phyloP scores from a whole-genome alignment of 192 early-diverging fungal species.

The Backusella psychrophila region DNA sequence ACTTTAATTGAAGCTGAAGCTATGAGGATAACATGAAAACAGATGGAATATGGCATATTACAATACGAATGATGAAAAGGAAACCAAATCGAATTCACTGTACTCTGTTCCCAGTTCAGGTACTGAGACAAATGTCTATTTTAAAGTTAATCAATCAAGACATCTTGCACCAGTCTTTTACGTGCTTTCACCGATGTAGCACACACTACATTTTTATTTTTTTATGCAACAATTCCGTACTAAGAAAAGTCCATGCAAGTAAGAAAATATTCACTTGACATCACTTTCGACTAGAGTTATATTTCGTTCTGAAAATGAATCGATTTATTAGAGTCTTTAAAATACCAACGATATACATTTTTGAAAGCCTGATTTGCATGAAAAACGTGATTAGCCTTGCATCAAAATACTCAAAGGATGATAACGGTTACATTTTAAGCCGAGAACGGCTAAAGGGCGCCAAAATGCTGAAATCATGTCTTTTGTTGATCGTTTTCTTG shows the following conservation, averaged over 20 bases:
- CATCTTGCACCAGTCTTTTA: background rate
- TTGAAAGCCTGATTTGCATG: too few species aligned
- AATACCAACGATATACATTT: too few species aligned
- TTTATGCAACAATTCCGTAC: background rate
- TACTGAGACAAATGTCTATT: background rate
- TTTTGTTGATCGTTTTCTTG: too few species aligned
- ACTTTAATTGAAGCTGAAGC: background rate
- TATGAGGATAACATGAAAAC: background rate
- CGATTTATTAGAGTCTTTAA: too few species aligned
- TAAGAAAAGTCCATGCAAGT: background rate
- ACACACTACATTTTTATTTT: background rate
- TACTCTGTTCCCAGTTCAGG: background rate
- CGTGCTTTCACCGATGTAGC: too few species aligned
- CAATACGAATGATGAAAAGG: background rate
- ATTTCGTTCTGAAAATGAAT: background rate
- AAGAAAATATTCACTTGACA: background rate
- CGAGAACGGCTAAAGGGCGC: too few species aligned
- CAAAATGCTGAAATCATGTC: too few species aligned
- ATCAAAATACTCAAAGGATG: too few species aligned
- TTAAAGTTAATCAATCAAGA: background rate
- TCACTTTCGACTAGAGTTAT: background rate
- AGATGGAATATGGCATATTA: background rate
- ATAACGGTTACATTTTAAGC: too few species aligned
- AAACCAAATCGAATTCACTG: background rate
- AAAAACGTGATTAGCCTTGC: too few species aligned